phyloP scores from a whole-genome alignment of 768 basidiomycete species.

The Pulveroboletus sp. region DNA sequence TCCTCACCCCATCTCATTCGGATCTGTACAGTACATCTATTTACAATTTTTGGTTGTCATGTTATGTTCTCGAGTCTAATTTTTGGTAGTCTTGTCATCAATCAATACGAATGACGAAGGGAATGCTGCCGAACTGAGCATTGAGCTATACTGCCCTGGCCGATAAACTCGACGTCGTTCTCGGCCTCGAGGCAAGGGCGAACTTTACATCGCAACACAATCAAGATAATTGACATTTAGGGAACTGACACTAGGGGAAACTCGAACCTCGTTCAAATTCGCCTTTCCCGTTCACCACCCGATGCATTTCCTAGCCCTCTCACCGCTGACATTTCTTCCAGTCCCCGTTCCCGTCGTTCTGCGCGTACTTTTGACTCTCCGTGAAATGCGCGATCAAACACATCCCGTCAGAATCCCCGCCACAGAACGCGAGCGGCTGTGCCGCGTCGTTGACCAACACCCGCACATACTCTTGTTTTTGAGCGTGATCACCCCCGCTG shows the following conservation, averaged over 20 bases:
- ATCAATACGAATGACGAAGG: neutral
- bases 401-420: slow-evolving; percentile 46
- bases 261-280: no score
- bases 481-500: slow-evolving; percentile 42
- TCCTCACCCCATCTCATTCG: slow-evolving; percentile 12
- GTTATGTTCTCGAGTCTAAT: neutral
- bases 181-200: no score
- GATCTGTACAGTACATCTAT: slow-evolving; percentile 13
- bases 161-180: no score
- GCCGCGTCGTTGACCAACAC: slow-evolving; percentile 71
- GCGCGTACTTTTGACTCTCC: slow-evolving; percentile 62
- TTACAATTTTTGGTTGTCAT: slow-evolving; percentile 7
- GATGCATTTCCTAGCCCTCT: neutral
- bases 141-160: no score
- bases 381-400: slow-evolving; percentile 65
- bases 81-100: neutral
- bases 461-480: slow-evolving; percentile 48
- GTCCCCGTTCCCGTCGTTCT: slow-evolving; percentile 63
- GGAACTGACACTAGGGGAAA: no score
- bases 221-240: no score
- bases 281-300: no score
- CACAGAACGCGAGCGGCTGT: slow-evolving; percentile 58
- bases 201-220: no score
- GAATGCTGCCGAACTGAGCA: no score
- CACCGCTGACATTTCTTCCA: slow-evolving; percentile 50